Base-by-base conservation (phyloP, 768 basidiomycete species). In the Amanita rimosa region DNA sequence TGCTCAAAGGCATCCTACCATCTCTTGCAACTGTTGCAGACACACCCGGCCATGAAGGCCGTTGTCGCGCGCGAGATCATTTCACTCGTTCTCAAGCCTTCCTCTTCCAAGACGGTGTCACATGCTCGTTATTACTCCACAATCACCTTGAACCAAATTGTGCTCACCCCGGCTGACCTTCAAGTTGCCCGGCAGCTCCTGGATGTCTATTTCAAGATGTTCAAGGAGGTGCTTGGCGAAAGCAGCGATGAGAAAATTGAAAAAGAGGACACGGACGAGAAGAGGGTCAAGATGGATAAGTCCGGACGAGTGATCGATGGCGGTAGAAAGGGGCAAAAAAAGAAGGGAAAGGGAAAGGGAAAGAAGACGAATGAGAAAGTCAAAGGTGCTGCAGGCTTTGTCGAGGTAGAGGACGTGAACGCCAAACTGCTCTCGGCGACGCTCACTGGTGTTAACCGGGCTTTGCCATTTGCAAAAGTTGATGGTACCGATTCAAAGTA, bases 81-180 rank as follows among this genome's bases (percentile, higher is more conserved):
- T 1, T 68, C 85, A 0, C 70, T 96, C 19, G 76, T 95, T 9
- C 79, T 95, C 49, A 78, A 78, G 10, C 83, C 7, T 19, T 9
- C 8, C 27, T 27, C 27, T 9, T 27, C 27, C 27, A 27, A 27
- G 9, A 27, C 27, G 27, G 27, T 9, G 27, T 27, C 27, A 11
- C 93, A 97, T 63, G 85, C 83, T 0, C 75, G 83, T 44, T 99
- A 98, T 66, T 99, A 97, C 62, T 81, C 90, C 13, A 73, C 85
- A 4, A 91, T 96, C 59, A 96, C 96, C 0, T 82, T 97, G 55
- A 97, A 97, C 62, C 96, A 98, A 65, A 82, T 94, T 50, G 79
- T 91, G 35, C 71, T 97, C 26, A 67, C 72, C 8, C 72, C 76
- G 5, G 68, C 61, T 14, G 93, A 96, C 55, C 70, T 76, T 7